phyloP scores from a whole-genome alignment of 2,329 filamentous ascomycete species.

The Trichoderma hamatum region DNA sequence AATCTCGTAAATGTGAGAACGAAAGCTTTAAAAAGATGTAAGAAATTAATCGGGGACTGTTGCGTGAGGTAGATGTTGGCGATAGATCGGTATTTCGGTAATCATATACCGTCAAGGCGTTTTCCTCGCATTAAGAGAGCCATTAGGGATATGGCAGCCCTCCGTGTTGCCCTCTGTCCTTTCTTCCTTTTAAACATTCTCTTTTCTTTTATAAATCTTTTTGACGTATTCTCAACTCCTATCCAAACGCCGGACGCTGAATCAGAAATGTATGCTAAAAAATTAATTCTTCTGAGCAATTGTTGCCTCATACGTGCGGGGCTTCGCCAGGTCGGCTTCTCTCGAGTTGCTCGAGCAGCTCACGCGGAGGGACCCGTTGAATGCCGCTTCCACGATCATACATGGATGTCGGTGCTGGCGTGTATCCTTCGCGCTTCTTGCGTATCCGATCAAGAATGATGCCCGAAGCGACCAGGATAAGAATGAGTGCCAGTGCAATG shows the following conservation, averaged over 20 bases:
- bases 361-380: constrained; percentile 62
- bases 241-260: constrained; percentile 44
- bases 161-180: not conserved
- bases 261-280: constrained; percentile 37
- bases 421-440: constrained; percentile 77
- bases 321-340: constrained; percentile 50
- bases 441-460: constrained; percentile 75
- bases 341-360: constrained; percentile 59
- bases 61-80: not conserved
- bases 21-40: constrained; percentile 27
- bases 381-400: constrained; percentile 63
- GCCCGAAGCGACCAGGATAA: constrained; percentile 75
- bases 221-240: constrained; percentile 32
- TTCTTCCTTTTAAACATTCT: not conserved
- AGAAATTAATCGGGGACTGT: constrained; percentile 24
- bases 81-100: not conserved
- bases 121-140: not conserved
- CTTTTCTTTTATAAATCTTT: constrained; percentile 2
- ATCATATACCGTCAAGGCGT: not conserved
- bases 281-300: not conserved
- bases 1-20: constrained; percentile 37
- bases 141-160: not conserved
- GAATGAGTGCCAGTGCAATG: constrained; percentile 75
- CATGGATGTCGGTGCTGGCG: constrained; percentile 71
- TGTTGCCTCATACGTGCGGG: constrained; percentile 52